These are phyloP conservation scores for Cotoneaster glaucophyllus DNA, from an alignment of 306 rosid species.

Conservation along the genomic window DNA sequence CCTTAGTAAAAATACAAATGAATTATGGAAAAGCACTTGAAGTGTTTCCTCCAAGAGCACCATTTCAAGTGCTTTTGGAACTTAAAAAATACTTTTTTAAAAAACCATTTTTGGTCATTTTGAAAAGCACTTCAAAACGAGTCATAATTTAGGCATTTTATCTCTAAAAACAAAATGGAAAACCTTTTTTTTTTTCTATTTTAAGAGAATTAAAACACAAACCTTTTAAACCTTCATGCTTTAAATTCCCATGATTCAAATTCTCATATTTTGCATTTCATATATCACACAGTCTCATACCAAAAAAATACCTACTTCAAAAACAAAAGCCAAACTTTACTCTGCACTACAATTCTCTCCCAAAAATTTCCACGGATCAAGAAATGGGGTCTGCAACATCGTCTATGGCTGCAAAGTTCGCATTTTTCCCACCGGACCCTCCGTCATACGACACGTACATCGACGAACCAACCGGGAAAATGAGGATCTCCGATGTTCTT, in stretches of 20 bases:
- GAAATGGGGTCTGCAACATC: slow-evolving; percentile 69
- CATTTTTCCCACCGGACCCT: slow-evolving; percentile 63
- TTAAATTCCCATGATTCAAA: slow-evolving; percentile 5
- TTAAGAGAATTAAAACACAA: not conserved
- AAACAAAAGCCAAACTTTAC: slow-evolving; percentile 5
- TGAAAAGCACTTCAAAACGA: not conserved
- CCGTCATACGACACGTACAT: slow-evolving; percentile 28
- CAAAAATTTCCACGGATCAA: not conserved
- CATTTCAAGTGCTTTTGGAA: too few species aligned
- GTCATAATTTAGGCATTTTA: slow-evolving; percentile 12
- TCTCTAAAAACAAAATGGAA: slow-evolving; percentile 23
- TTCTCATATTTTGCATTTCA: not conserved
- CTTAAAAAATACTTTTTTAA: too few species aligned
- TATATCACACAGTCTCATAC: not conserved
- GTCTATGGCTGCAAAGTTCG: slow-evolving; percentile 64
- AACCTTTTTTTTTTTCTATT: not conserved
- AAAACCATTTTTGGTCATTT: too few species aligned
- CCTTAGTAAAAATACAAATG: fast-evolving
- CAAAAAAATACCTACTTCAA: not conserved
- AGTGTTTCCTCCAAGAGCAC: fast-evolving
- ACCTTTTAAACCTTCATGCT: slow-evolving; percentile 3
- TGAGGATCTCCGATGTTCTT: slow-evolving; percentile 44
- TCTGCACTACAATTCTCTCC: slow-evolving; percentile 6
- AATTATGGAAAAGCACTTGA: fast-evolving
- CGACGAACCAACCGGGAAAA: slow-evolving; percentile 34